Conservation (phyloP, 2,329 filamentous ascomycete genomes). For the Trichoderma simmonsii region DNA sequence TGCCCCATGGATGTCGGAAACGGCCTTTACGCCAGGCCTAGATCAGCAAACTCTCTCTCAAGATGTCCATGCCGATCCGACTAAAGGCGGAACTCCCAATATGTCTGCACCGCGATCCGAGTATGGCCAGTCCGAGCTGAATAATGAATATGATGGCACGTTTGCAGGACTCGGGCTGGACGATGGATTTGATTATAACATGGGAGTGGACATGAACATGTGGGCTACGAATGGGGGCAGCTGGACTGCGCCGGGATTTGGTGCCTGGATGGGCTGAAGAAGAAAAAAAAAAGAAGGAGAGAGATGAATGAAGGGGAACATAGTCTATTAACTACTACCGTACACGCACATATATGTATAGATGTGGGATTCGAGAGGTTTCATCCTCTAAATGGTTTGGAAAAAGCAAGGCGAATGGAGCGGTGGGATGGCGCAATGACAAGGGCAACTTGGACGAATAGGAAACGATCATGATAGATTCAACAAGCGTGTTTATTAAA, state of each 20-base stretch:
- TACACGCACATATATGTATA: neutral
- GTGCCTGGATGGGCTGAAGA: slow-evolving; percentile 13
- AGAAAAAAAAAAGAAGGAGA: neutral
- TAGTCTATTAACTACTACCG: neutral
- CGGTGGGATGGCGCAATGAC: slow-evolving; percentile 9
- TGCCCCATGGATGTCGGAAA: slow-evolving; percentile 31
- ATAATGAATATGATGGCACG: slow-evolving; percentile 50
- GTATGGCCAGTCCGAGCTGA: slow-evolving; percentile 34
- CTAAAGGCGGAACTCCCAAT: slow-evolving; percentile 21
- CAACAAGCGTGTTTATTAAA: neutral
- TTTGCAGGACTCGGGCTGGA: slow-evolving; percentile 47
- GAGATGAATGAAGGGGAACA: no score
- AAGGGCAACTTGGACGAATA: neutral
- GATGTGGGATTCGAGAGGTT: neutral
- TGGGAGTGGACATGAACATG: slow-evolving; percentile 40
- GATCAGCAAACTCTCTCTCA: neutral
- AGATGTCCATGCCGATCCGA: neutral
- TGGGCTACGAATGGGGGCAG: slow-evolving; percentile 34
- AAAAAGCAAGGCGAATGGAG: slow-evolving; percentile 1
- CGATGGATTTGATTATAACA: slow-evolving; percentile 40
- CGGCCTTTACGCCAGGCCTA: slow-evolving; percentile 22
- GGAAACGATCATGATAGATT: neutral
- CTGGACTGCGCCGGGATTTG: slow-evolving; percentile 34
- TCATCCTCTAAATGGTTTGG: neutral
- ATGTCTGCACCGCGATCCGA: slow-evolving; percentile 1